Conservation (phyloP, 2,329 filamentous ascomycete species). For the Akanthomyces uredinophilus region DNA sequence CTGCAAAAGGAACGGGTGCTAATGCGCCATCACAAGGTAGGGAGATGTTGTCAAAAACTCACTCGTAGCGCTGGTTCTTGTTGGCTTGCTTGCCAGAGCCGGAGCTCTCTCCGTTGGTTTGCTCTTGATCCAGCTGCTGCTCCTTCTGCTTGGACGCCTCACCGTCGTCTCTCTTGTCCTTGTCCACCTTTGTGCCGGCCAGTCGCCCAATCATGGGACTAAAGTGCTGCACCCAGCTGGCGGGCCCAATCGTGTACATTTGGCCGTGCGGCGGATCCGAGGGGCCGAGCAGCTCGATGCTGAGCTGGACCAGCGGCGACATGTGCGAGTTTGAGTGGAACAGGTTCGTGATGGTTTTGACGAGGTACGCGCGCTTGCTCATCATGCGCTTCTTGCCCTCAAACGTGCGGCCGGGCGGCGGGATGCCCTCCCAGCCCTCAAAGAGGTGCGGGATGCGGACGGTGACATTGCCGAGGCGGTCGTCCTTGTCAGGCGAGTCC, state of each 20-base stretch:
- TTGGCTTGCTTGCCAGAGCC: slow-evolving; percentile 30
- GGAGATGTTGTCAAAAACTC: slow-evolving; percentile 25
- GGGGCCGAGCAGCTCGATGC: slow-evolving; percentile 70
- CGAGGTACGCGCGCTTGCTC: slow-evolving; percentile 78
- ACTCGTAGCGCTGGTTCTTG: slow-evolving; percentile 67
- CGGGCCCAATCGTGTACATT: slow-evolving; percentile 74
- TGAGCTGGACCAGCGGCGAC: slow-evolving; percentile 65
- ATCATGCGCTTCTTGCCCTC: slow-evolving; percentile 77
- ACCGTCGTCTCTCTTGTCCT: slow-evolving; percentile 40
- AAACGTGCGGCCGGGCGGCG: slow-evolving; percentile 53
- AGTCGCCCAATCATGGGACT: slow-evolving; percentile 84
- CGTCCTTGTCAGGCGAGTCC: slow-evolving; percentile 79
- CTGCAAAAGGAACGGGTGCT: too few relatives aligned
- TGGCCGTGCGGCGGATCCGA: slow-evolving; percentile 64
- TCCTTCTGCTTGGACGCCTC: slow-evolving; percentile 32
- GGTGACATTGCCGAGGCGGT: slow-evolving; percentile 81
- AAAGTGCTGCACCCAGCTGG: slow-evolving; percentile 75
- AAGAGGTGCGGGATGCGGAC: slow-evolving; percentile 56
- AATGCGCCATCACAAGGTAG: too few relatives aligned
- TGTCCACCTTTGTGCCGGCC: slow-evolving; percentile 59
- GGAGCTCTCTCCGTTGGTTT: slow-evolving; percentile 36
- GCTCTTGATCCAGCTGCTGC: slow-evolving; percentile 18
- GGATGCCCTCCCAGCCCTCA: slow-evolving; percentile 64
- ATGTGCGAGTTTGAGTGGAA: slow-evolving; percentile 59
- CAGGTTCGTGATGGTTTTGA: slow-evolving; percentile 63